These are phyloP conservation scores for Trichoderma polysporum DNA, from an alignment of 2,329 filamentous ascomycete species.

Conservation along the genomic window DNA sequence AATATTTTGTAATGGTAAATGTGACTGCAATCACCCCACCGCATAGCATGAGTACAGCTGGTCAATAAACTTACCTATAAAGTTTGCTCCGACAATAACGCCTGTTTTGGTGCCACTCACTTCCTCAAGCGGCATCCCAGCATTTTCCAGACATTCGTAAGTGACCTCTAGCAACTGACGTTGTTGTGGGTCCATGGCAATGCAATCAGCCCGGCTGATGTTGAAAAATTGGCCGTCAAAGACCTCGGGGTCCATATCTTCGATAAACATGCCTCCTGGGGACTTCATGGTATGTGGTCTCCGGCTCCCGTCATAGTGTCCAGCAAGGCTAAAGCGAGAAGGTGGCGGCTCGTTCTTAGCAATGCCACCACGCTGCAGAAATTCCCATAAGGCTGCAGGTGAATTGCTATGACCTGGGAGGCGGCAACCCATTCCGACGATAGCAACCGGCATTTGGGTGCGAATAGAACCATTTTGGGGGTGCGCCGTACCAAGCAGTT, in stretches of 20 bases:
- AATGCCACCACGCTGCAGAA: slow-evolving; percentile 34
- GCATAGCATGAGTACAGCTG: slow-evolving; percentile 24
- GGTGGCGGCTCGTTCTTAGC: slow-evolving; percentile 32
- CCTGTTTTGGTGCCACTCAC: slow-evolving; percentile 24
- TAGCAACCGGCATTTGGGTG: slow-evolving; percentile 34
- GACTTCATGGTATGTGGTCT: slow-evolving; percentile 38
- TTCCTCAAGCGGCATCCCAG: slow-evolving; percentile 34
- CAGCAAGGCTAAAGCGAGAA: slow-evolving; percentile 35
- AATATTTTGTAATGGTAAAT: slow-evolving; percentile 26
- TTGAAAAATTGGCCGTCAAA: slow-evolving; percentile 26
- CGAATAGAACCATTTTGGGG: background rate
- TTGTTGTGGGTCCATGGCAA: slow-evolving; percentile 45
- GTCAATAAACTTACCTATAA: slow-evolving; percentile 34
- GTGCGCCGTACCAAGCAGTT: background rate
- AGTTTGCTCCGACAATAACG: slow-evolving; percentile 32
- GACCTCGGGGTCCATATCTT: slow-evolving; percentile 23
- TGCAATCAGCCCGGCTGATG: slow-evolving; percentile 18
- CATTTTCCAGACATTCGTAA: slow-evolving; percentile 43
- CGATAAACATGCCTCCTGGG: slow-evolving; percentile 40
- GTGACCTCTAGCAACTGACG: slow-evolving; percentile 42
- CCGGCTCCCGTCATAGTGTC: slow-evolving; percentile 38
- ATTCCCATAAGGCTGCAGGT: slow-evolving; percentile 39
- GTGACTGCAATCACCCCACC: slow-evolving; percentile 37
- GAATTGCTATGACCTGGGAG: slow-evolving; percentile 39
- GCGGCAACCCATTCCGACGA: slow-evolving; percentile 44